A percentile compares a stretch with the other conserved stretches of the same genome.
phyloP scores from a whole-genome alignment of 2,329 filamentous ascomycete species.

The Penicillium brasilianum region DNA sequence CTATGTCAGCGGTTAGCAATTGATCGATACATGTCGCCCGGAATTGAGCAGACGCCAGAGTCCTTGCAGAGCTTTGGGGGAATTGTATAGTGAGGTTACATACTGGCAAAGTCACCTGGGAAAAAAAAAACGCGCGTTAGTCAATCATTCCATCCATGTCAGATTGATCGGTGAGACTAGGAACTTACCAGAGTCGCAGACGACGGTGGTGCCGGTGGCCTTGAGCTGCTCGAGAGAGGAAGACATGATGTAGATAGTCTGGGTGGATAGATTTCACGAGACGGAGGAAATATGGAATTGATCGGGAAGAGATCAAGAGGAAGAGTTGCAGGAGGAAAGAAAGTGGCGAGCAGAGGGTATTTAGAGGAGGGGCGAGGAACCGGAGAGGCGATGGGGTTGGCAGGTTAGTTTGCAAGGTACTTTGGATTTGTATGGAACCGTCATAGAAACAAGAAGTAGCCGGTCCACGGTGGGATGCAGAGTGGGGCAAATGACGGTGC shows the following conservation, averaged over 20 bases:
- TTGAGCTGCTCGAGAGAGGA: slow-evolving; percentile 96
- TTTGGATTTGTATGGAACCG: background rate
- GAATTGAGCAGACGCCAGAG: background rate
- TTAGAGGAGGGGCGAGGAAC: slow-evolving; percentile 30
- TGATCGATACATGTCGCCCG: background rate
- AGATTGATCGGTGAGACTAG: background rate
- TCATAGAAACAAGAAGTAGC: slow-evolving; percentile 26
- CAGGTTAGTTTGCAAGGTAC: slow-evolving; percentile 22
- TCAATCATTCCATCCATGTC: slow-evolving; percentile 33
- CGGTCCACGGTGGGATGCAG: slow-evolving; percentile 21
- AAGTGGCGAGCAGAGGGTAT: slow-evolving; percentile 30
- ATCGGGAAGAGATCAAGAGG: slow-evolving; percentile 12
- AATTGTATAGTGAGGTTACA: slow-evolving; percentile 47
- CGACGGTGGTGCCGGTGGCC: slow-evolving; percentile 92
- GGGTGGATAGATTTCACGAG: background rate
- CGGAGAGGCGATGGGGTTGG: slow-evolving; percentile 7
- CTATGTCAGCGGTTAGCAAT: slow-evolving; percentile 51
- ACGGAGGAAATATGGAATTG: slow-evolving; percentile 11
- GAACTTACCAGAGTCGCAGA: slow-evolving; percentile 88
- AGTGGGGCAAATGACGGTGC: slow-evolving; percentile 35
- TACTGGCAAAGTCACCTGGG: slow-evolving; percentile 76
- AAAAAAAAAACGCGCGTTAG: slow-evolving; percentile 25
- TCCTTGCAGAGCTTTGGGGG: slow-evolving; percentile 2
- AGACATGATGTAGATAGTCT: slow-evolving; percentile 64
- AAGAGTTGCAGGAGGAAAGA: slow-evolving; percentile 24